Percentiles rank a stretch among this genome's conserved stretches.
phyloP scores from a whole-genome alignment of 768 basidiomycete genomes.

The Amanita pseudoporphyria region DNA sequence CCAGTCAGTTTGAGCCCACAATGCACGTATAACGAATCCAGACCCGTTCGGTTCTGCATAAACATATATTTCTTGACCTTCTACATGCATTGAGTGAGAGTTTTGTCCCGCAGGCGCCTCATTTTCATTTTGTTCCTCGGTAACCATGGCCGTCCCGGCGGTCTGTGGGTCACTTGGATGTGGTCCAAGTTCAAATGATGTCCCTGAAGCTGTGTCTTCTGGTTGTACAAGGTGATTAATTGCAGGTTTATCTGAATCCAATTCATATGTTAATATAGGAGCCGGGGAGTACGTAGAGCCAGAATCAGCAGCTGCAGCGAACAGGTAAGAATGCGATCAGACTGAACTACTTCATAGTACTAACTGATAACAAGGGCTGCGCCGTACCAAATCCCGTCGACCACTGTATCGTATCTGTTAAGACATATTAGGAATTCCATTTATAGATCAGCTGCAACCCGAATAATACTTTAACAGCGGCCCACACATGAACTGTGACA shows the following conservation, averaged over 20 bases:
- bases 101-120: conserved; percentile 21
- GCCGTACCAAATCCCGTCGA: conserved; percentile 77
- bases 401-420: conserved; percentile 76
- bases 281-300: conserved; percentile 72
- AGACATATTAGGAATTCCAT: conserved; percentile 2
- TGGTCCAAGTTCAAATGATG: conserved; percentile 50
- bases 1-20: background rate
- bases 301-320: conserved; percentile 54
- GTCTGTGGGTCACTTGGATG: conserved; percentile 72
- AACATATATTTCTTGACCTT: conserved; percentile 67
- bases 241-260: conserved; percentile 48
- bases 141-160: conserved; percentile 23
- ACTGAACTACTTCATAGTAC: conserved; percentile 21
- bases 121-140: conserved; percentile 11
- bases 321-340: background rate
- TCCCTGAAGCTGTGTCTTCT: conserved; percentile 7
- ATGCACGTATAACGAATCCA: conserved; percentile 14
- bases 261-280: conserved; percentile 60
- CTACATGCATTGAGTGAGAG: conserved; percentile 30
- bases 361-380: conserved; percentile 82
- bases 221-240: conserved; percentile 5
- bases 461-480: conserved; percentile 53
- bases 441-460: background rate
- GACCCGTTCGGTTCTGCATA: conserved; percentile 49
- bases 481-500: conserved; percentile 75